A percentile compares a stretch with the other conserved stretches of the same genome.
phyloP scores from a whole-genome alignment of 2,329 filamentous ascomycete species.

The Aurifilum marmelostoma region DNA sequence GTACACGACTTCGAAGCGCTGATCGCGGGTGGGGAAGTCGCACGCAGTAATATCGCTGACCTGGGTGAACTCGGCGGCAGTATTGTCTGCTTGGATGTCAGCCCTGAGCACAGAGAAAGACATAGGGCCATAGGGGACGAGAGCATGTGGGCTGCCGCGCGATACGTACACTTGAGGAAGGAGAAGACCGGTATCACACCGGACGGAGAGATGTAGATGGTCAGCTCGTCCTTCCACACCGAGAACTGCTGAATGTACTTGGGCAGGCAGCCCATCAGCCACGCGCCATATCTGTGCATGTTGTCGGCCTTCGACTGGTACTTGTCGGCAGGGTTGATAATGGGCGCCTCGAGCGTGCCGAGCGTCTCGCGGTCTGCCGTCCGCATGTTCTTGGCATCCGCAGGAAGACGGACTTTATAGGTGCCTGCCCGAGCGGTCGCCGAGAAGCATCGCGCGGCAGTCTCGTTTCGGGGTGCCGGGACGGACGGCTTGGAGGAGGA shows the following conservation, averaged over 20 bases:
- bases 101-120: not conserved
- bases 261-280: slow-evolving; percentile 93
- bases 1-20: slow-evolving; percentile 98
- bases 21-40: slow-evolving; percentile 92
- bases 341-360: slow-evolving; percentile 72
- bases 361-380: slow-evolving; percentile 60
- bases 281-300: slow-evolving; percentile 93
- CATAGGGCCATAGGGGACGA: too few species aligned
- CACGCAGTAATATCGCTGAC: slow-evolving; percentile 90
- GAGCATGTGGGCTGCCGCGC: not conserved
- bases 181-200: slow-evolving; percentile 90
- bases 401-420: slow-evolving; percentile 58
- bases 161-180: slow-evolving; percentile 76
- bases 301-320: slow-evolving; percentile 84
- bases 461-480: slow-evolving; percentile 43
- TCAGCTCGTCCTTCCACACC: slow-evolving; percentile 99
- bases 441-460: slow-evolving; percentile 53
- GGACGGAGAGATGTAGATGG: slow-evolving; percentile 85
- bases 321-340: slow-evolving; percentile 93
- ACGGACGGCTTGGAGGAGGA: slow-evolving; percentile 51
- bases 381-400: slow-evolving; percentile 69
- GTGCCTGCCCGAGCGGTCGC: slow-evolving; percentile 47
- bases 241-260: slow-evolving; percentile 99
- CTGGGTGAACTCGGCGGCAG: slow-evolving; percentile 94
- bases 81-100: slow-evolving; percentile 66